Evolutionary conservation across 2,329 filamentous ascomycete species (phyloP).

Genomic region (Sarocladiaceae sp.): DNA sequence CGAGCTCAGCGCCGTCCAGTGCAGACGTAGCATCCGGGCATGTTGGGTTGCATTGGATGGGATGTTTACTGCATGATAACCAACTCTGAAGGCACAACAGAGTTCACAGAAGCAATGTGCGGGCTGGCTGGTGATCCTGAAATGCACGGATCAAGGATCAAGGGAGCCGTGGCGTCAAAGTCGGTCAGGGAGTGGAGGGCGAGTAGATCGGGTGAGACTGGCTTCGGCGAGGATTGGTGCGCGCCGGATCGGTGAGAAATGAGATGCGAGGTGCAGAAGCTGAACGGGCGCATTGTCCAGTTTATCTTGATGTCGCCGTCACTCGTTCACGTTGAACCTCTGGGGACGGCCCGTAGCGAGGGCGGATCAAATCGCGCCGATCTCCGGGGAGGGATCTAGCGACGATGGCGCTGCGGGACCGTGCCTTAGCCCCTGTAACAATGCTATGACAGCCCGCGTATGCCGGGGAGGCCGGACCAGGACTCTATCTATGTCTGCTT

Average conservation of each 20-base stretch:
- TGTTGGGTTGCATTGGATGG: neutral
- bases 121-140: too few species aligned
- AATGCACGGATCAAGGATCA: neutral
- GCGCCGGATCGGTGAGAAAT: too few species aligned
- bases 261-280: too few species aligned
- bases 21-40: neutral
- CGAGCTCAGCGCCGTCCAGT: neutral
- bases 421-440: neutral
- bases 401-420: neutral
- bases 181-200: neutral
- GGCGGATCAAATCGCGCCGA: conserved; percentile 3
- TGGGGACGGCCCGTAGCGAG: neutral
- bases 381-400: neutral
- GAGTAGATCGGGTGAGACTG: too few species aligned
- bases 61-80: too few species aligned
- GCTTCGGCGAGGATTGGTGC: too few species aligned
- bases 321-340: too few species aligned
- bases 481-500: too few species aligned
- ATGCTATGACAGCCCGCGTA: too few species aligned
- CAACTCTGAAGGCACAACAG: too few species aligned
- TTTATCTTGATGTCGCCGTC: neutral
- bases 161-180: neutral
- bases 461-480: too few species aligned
- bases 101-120: neutral
- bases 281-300: too few species aligned